These are phyloP conservation scores for Boletellus sp. DNA, from an alignment of 768 basidiomycete genomes.

Conservation along the genomic window DNA sequence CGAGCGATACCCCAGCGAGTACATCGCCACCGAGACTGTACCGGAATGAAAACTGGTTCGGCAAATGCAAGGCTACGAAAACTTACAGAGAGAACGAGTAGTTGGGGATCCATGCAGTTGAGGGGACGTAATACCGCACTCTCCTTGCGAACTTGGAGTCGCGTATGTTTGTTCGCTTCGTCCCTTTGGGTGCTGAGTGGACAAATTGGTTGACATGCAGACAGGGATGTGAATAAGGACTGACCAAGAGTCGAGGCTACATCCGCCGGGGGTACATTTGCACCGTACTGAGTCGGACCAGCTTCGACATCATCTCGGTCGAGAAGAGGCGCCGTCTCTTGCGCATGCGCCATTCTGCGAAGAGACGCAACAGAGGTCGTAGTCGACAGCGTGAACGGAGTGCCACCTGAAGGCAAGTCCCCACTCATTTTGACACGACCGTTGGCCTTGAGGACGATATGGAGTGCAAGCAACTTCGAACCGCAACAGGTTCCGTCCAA, in stretches of 20 bases:
- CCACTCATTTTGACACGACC: slow-evolving; percentile 12
- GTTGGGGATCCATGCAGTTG: slow-evolving; percentile 73
- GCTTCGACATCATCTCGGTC: slow-evolving; percentile 26
- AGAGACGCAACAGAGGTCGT: slow-evolving; percentile 27
- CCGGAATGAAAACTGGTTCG: neutral
- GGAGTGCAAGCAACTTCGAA: no score
- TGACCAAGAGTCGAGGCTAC: slow-evolving; percentile 19
- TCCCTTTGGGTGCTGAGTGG: slow-evolving; percentile 8
- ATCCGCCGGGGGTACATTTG: slow-evolving; percentile 13
- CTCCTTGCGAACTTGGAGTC: slow-evolving; percentile 42
- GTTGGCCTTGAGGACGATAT: neutral
- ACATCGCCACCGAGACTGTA: slow-evolving; percentile 62
- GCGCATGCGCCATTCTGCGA: slow-evolving; percentile 19
- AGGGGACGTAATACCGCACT: slow-evolving; percentile 74
- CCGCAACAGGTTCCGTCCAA: neutral
- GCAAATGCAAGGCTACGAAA: neutral
- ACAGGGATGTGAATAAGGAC: neutral
- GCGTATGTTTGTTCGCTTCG: slow-evolving; percentile 15
- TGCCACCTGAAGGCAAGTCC: slow-evolving; percentile 1
- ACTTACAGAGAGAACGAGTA: slow-evolving; percentile 68
- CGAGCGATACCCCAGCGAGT: slow-evolving; percentile 83
- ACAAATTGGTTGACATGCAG: neutral
- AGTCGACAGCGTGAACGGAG: slow-evolving; percentile 25
- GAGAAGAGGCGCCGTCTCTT: slow-evolving; percentile 26
- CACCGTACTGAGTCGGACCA: slow-evolving; percentile 19